These are phyloP conservation scores for Rhodosporidiobolus sp. DNA, from an alignment of 768 basidiomycete genomes.

Conservation along the genomic window DNA sequence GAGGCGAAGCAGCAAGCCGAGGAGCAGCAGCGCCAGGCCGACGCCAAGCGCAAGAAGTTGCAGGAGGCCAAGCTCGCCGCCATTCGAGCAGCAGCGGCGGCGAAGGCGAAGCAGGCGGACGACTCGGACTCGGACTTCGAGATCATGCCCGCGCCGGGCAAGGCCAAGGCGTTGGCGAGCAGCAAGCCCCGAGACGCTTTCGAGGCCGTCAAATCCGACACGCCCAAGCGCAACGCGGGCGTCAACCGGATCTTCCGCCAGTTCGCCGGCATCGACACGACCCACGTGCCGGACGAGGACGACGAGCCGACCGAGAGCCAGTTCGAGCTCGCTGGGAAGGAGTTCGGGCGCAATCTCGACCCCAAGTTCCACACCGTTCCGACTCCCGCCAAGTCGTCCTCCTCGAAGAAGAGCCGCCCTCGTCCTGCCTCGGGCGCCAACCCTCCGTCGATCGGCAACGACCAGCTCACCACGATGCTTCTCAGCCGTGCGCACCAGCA, in stretches of 20 bases:
- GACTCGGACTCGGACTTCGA: constrained; percentile 36
- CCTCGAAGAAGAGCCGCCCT: not conserved
- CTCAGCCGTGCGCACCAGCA: not conserved
- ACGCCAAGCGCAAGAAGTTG: not conserved
- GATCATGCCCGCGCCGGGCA: constrained; percentile 16
- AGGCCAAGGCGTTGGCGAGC: not conserved
- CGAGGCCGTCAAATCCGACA: not conserved
- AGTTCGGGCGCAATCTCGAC: constrained; percentile 25
- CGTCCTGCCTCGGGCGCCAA: not conserved
- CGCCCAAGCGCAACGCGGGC: too few species aligned
- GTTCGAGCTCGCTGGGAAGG: not conserved
- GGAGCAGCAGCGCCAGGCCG: not conserved
- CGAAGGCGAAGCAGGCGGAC: not conserved
- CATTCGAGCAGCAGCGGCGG: not conserved
- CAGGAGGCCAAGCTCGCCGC: not conserved
- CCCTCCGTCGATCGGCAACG: not conserved
- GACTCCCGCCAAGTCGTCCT: not conserved
- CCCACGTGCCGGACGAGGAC: constrained; percentile 7
- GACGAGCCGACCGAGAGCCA: constrained; percentile 32
- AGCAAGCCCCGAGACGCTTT: not conserved
- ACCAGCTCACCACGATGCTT: not conserved
- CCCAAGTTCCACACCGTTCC: not conserved
- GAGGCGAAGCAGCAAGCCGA: constrained; percentile 1
- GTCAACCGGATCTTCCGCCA: constrained; percentile 4
- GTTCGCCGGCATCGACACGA: constrained; percentile 4